phyloP scores from a whole-genome alignment of 495 filamentous ascomycete genomes.

The Platismatia glauca region DNA sequence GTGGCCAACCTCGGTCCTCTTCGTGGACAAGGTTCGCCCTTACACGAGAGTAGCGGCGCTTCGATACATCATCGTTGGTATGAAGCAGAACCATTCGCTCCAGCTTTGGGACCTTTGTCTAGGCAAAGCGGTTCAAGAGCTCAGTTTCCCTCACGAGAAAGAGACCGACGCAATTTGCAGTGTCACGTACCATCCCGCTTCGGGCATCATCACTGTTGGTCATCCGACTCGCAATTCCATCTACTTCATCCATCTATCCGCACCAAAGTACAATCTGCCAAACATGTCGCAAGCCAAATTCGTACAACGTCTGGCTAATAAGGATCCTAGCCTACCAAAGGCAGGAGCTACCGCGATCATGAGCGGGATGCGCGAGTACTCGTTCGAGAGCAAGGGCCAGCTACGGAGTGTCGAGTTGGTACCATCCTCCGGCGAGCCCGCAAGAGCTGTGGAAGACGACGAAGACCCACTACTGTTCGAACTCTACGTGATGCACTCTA shows the following conservation, averaged over 20 bases:
- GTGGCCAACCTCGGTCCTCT: slow-evolving; percentile 89
- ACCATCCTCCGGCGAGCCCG: slow-evolving; percentile 45
- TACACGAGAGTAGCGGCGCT: slow-evolving; percentile 78
- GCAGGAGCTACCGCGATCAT: slow-evolving; percentile 92
- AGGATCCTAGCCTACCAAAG: slow-evolving; percentile 63
- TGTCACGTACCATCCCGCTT: slow-evolving; percentile 79
- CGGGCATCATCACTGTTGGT: slow-evolving; percentile 86
- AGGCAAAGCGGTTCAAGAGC: slow-evolving; percentile 88
- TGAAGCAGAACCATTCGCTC: slow-evolving; percentile 98
- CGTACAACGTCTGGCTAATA: slow-evolving; percentile 62
- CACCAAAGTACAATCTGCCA: slow-evolving; percentile 76
- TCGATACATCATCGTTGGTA: slow-evolving; percentile 89
- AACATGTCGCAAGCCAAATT: slow-evolving; percentile 79
- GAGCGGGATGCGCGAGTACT: slow-evolving; percentile 90
- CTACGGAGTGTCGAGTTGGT: slow-evolving; percentile 86
- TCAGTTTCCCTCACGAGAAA: slow-evolving; percentile 91
- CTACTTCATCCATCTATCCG: slow-evolving; percentile 91
- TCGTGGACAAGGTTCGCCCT: slow-evolving; percentile 89
- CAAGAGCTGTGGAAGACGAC: slow-evolving; percentile 41
- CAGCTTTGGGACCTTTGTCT: slow-evolving; percentile 98
- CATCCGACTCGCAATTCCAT: slow-evolving; percentile 96
- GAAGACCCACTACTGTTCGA: slow-evolving; percentile 68
- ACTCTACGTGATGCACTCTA: slow-evolving; percentile 94
- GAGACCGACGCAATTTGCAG: slow-evolving; percentile 97
- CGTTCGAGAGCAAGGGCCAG: slow-evolving; percentile 77